Conservation (phyloP, 148 eudicot species). For the Heliosperma pusillum region DNA sequence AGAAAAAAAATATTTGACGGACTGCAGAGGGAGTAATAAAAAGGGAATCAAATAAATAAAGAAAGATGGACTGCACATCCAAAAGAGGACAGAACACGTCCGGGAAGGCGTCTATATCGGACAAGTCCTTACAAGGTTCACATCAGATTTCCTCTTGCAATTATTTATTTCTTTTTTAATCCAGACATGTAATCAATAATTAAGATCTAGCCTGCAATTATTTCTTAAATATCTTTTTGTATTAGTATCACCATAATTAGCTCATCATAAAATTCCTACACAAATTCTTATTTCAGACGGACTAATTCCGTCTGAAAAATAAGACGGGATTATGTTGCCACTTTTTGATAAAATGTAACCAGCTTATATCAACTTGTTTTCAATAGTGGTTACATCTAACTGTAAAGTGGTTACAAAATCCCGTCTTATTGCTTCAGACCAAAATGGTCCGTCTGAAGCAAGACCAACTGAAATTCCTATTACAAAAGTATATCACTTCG, state of each 20-base stretch:
- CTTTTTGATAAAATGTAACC: no score
- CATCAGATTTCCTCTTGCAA: neutral
- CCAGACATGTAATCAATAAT: neutral
- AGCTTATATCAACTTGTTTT: no score
- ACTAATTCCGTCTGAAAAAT: no score
- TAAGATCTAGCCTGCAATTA: neutral
- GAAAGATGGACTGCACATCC: neutral
- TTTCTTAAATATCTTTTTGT: neutral
- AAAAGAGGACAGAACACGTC: neutral
- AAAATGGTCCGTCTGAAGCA: no score
- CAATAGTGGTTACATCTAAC: no score
- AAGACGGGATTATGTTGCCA: no score
- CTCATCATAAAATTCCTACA: neutral
- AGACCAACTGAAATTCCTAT: neutral
- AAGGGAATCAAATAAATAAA: neutral
- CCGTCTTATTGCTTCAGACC: no score
- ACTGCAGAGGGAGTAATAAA: neutral
- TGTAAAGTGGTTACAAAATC: no score
- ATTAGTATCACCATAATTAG: neutral
- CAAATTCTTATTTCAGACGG: no score
- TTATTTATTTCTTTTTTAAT: neutral
- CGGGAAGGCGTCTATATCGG: neutral
- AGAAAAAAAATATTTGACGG: neutral
- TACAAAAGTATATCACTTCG: constrained; percentile 1
- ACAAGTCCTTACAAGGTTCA: neutral